Evolutionary conservation across 164 flowering plant species (phyloP), one percentile per base, ranked within the genome.

Genomic region (Macadamia integrifolia): DNA sequence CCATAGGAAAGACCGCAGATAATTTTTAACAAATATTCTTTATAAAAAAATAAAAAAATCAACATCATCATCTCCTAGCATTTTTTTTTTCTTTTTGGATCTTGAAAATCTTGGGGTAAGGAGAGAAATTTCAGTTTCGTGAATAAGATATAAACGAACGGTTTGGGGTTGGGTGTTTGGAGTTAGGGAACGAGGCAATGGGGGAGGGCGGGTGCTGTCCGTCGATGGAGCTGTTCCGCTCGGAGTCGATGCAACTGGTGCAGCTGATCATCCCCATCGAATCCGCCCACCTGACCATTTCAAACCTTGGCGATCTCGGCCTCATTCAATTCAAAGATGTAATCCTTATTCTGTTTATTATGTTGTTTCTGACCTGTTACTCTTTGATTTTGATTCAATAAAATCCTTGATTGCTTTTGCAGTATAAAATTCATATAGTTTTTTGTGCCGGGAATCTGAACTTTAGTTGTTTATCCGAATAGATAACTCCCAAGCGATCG

Each of bases 271-370:
- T 94, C 75, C 97, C 98, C 44, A 79, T 90, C 60, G 98, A 94
- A 65, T 87, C 98, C 48, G 86, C 97, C 75, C 96, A 90, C 61
- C 84, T 67, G 57, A 82, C 95, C 71, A 78, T 90, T 77, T 83
- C 93, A 13, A 90, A 88, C 66, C 90, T 94, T 67, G 98, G 98
- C 1, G 91, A 89, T 35, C 80, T 90, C 65, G 98, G 97, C 70
- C 89, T 92, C 61, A 29, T 94, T 55, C 98, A 94, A 73, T 92
- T 94, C 87, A 90, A 90, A 81, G 98, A 94, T 67, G 98, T 94
- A 48, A 65, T 63, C n/a, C 64, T 55, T 61, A 31, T 76, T 60
- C 57, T 60, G 42, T 46, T 28, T 18, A 49, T 28, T 31, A 31
- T 59, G 11, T 42, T 14, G 63, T 10, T 1, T 15, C 23, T 17